Percentiles rank a stretch among this genome's conserved stretches.
Evolutionary conservation across 352 stramenopile genomes (phyloP).

Genomic region (Peronosclerospora sorghi): DNA sequence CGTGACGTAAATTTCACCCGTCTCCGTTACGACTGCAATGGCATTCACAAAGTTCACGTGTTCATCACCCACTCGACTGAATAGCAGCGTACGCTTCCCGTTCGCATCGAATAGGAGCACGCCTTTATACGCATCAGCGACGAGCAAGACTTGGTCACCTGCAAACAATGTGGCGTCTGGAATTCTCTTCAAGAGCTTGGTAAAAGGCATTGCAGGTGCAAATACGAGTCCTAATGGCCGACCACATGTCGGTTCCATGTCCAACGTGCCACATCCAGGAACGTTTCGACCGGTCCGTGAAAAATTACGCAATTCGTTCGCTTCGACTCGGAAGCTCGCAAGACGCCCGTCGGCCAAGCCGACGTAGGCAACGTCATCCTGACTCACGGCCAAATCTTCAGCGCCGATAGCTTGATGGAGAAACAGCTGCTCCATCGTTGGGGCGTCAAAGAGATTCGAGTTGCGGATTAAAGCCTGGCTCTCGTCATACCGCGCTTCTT

Average conservation of each 20-base stretch:
- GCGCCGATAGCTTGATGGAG: constrained; percentile 23
- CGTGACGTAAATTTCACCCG: constrained; percentile 42
- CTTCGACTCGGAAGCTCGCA: constrained; percentile 23
- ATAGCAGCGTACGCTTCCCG: constrained; percentile 40
- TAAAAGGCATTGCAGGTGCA: constrained; percentile 22
- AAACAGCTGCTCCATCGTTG: constrained; percentile 25
- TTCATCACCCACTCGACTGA: constrained; percentile 31
- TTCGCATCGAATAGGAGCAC: constrained; percentile 43
- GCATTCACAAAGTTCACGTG: constrained; percentile 37
- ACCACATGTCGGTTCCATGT: constrained; percentile 36
- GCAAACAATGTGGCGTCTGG: constrained; percentile 28
- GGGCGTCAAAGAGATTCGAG: constrained; percentile 15
- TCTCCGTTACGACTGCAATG: constrained; percentile 26
- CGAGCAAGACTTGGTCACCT: constrained; percentile 39
- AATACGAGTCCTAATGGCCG: constrained; percentile 43
- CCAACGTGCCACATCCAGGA: constrained; percentile 16
- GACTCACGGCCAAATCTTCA: constrained; percentile 35
- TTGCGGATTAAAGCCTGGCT: constrained; percentile 10
- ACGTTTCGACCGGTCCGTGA: constrained; percentile 31
- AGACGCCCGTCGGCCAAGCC: constrained; percentile 45
- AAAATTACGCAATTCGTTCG: constrained; percentile 32
- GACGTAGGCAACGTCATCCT: constrained; percentile 35
- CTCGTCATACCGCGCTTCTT: constrained; percentile 27
- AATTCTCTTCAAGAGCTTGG: constrained; percentile 34
- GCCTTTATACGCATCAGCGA: constrained; percentile 52